Evolutionary conservation across 768 basidiomycete genomes (phyloP), one percentile per base, ranked within the genome.

Genomic region (Mycena amicta): DNA sequence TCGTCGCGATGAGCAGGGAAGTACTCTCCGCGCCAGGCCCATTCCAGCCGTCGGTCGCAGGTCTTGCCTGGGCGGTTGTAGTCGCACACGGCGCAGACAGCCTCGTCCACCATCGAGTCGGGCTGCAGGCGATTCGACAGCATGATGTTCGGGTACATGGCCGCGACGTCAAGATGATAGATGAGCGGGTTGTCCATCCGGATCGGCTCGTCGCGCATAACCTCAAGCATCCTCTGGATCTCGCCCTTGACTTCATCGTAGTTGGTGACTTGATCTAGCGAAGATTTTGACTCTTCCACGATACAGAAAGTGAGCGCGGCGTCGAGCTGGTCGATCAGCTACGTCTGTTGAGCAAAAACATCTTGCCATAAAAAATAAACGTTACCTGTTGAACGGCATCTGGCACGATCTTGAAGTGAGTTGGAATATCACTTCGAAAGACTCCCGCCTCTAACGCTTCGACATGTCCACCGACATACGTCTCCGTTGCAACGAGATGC

Each of bases 71-170:
- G 95, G 8, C 95, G 85, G 67, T 99, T 99, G 72, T 90, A 98
- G 74, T 99, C 97, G 75, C 97, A 99, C 2, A 98, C 95, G 1
- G 97, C 97, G 68, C 97, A 99, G 18, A 89, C 90, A 20, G 96
- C 87, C 72, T 98, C 97, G 67, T 95, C 93, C 11, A 98, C 90
- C 77, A 98, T 91, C 2, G 97, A 97, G 74, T 99, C 97, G 2
- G 97, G 97, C 66, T 99, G 97, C 2, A 99, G 82, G 30, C 97
- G 92, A 70, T 99, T 99, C 18, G 95, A 98, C 79, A 99, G 88
- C 97, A 99, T 99, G 84, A 99, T 98, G 74, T 98, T 99, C 56
- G 97, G 97, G 72, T 99, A 98, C 97, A 99, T 99, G 62, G 97
- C 97, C 2, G 97, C 97, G 61, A 99, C 97, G 68, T 99, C 97